Evolutionary conservation across 805 yeast species (phyloP), one percentile per base, ranked within the genome.

Genomic region (Metschnikowia borealis): DNA sequence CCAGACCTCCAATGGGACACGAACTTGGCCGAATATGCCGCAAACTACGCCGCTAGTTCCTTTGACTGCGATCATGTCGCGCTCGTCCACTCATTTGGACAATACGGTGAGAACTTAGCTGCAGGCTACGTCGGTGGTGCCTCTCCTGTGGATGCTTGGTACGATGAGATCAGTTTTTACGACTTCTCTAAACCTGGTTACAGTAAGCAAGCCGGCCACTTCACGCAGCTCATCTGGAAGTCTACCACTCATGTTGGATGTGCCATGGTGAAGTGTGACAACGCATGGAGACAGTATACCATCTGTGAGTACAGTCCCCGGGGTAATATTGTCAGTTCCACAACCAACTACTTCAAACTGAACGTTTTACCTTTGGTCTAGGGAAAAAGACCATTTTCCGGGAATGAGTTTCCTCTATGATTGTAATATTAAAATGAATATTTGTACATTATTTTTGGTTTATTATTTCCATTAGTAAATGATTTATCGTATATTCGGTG

Each of bases 21-120:
- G 17, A 54, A 61, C 10, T 64, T 73, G 53, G 70, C 70, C 23
- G 51, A 65, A 36, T 72, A 59, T 47, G 47, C 77, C 71, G 61
- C 57, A 2, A 38, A 64, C 41, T 82, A 77, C 59, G 87, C 89
- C 20, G 72, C 79, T 11, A 21, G 5, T 10, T 8, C 62, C 15
- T 78, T 78, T 60, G 69, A 74, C 38, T 86, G 87, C 62, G 70
- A 74, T 57, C 79, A 83, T 6, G 89, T 86, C 55, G 67, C 71
- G 48, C 71, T 86, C 57, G 66, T 75, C 15, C 92, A 87, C 68
- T 82, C 89, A 18, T 73, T 76, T 35, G 83, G 85, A 13, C 77
- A 77, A 15, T 84, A 83, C 64, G 94, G 94, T 70, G 92, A 87
- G 65, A 87, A 87, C 70, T 74, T 87, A 56, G 91, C 90, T 15